Conservation (phyloP, 2,329 filamentous ascomycete genomes). For the Chaetomiaceae sp. region DNA sequence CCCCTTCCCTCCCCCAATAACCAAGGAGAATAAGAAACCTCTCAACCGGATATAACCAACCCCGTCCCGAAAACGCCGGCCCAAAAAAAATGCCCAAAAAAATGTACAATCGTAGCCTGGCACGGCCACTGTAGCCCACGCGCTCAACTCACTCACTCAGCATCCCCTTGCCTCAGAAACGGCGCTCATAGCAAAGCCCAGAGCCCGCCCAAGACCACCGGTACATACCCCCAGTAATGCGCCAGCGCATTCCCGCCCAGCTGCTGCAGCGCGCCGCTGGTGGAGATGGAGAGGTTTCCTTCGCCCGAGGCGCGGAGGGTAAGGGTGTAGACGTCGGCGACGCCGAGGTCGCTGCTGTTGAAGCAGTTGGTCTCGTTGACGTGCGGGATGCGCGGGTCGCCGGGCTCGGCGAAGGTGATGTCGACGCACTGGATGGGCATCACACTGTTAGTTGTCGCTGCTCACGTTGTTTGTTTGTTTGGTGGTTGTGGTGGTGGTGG, state of each 20-base stretch:
- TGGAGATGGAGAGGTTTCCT: constrained; percentile 31
- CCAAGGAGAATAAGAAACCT: not conserved
- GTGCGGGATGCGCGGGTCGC: constrained; percentile 60
- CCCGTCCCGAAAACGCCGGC: not conserved
- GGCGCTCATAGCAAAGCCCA: constrained; percentile 39
- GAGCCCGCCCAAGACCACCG: constrained; percentile 37
- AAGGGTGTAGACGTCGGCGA: constrained; percentile 72
- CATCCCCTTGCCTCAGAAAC: too few relatives aligned
- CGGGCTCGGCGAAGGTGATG: constrained; percentile 80
- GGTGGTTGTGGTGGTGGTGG: not conserved
- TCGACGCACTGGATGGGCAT: constrained; percentile 97
- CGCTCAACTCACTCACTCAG: not conserved
- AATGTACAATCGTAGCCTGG: not conserved
- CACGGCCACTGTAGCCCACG: not conserved
- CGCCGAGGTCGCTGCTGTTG: constrained; percentile 75
- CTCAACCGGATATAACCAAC: not conserved
- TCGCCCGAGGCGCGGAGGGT: constrained; percentile 43
- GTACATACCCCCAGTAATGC: constrained; percentile 40
- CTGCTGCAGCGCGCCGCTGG: constrained; percentile 29
- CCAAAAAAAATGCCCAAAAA: not conserved
- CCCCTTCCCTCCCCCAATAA: not conserved
- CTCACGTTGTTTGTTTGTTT: not conserved
- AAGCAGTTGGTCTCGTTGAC: constrained; percentile 83
- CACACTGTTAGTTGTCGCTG: too few relatives aligned
- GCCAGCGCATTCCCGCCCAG: constrained; percentile 25